Percentiles rank a stretch among this genome's conserved stretches.
Conservation (phyloP, 192 early-diverging fungal species). For the Mortierella alpina region DNA sequence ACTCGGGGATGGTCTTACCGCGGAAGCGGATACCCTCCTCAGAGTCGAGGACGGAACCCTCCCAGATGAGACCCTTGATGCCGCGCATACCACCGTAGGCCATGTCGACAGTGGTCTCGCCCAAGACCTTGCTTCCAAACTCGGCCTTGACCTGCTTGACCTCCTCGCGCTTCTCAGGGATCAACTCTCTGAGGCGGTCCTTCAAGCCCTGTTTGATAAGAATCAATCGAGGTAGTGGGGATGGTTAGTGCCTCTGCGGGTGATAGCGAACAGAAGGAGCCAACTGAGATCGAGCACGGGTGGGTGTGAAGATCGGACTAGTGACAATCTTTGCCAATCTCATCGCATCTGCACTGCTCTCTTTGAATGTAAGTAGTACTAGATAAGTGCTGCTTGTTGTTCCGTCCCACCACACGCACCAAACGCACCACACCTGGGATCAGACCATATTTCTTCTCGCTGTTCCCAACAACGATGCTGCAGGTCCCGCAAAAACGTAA, state of each 20-base stretch:
- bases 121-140: slow-evolving; percentile 90
- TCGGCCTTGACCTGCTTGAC: slow-evolving; percentile 94
- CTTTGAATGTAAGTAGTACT: no score
- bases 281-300: no score
- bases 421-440: no score
- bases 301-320: no score
- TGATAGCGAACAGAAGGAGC: no score
- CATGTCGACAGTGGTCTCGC: slow-evolving; percentile 97
- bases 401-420: no score
- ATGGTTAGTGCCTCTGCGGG: not conserved
- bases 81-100: slow-evolving; percentile 99
- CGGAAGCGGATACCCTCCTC: slow-evolving; percentile 99
- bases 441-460: not conserved
- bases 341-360: no score
- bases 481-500: not conserved
- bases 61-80: slow-evolving; percentile 99
- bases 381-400: no score
- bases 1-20: slow-evolving; percentile 95
- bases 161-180: slow-evolving; percentile 95
- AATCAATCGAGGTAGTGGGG: not conserved
- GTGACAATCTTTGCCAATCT: no score
- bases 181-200: slow-evolving; percentile 92
- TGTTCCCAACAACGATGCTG: not conserved
- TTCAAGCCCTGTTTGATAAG: slow-evolving; percentile 79
- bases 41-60: slow-evolving; percentile 96